Percentiles rank a stretch among this genome's conserved stretches.
phyloP scores from a whole-genome alignment of 192 early-diverging fungal species.

The Podila horticola region DNA sequence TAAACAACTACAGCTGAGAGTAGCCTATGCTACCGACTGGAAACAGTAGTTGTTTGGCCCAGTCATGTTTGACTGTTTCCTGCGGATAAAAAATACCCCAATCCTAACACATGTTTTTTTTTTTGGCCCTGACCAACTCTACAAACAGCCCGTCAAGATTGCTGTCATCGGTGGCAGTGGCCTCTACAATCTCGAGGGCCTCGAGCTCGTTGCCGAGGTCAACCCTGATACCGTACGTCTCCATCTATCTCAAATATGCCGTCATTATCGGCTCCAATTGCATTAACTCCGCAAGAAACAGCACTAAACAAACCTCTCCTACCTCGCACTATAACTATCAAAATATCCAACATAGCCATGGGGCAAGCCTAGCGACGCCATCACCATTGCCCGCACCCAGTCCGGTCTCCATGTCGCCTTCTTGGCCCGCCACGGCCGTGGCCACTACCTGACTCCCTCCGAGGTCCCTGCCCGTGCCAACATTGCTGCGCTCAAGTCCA shows the following conservation, averaged over 20 bases:
- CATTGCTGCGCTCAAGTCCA: conserved; percentile 95
- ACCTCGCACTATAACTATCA: conserved; percentile 8
- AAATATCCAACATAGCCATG: conserved; percentile 65
- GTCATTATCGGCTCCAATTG: background rate
- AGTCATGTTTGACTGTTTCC: too few species aligned
- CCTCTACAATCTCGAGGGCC: conserved; percentile 87
- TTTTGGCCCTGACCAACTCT: background rate
- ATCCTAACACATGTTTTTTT: background rate
- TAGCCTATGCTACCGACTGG: too few species aligned
- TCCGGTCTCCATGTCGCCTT: conserved; percentile 90
- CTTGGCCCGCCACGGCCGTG: conserved; percentile 93
- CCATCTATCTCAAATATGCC: background rate
- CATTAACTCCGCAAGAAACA: background rate
- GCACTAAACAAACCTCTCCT: background rate
- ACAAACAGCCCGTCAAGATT: conserved; percentile 69
- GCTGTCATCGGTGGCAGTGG: conserved; percentile 97
- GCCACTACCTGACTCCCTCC: conserved; percentile 86
- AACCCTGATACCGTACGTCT: conserved; percentile 81
- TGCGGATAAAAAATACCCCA: background rate
- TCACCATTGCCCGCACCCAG: conserved; percentile 81
- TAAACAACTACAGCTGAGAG: too few species aligned
- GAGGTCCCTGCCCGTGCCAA: conserved; percentile 97
- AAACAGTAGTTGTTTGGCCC: too few species aligned
- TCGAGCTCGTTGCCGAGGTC: conserved; percentile 83
- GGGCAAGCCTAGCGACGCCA: conserved; percentile 89